A percentile compares a stretch with the other conserved stretches of the same genome.
Conservation (phyloP, 1,284 basidiomycete genomes). For the Marasmius sp. region DNA sequence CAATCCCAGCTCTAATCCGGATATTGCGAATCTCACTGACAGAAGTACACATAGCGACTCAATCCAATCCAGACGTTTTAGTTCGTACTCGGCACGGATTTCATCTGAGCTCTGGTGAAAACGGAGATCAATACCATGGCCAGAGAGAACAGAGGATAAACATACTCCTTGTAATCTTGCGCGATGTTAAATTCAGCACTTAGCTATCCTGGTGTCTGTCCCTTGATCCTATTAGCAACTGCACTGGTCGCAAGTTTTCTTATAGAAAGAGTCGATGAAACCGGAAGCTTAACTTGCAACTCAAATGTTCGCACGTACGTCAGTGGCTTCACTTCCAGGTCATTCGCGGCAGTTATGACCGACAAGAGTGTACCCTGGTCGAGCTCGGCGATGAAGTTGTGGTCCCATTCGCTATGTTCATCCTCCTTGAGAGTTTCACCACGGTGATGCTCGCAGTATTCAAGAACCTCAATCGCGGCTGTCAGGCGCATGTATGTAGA, state of each 20-base stretch:
- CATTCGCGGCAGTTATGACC: conserved; percentile 99
- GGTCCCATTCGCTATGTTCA: conserved; percentile 93
- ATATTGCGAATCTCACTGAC: too few relatives aligned
- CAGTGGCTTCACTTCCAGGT: conserved; percentile 98
- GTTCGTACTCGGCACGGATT: too few relatives aligned
- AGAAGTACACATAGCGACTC: too few relatives aligned
- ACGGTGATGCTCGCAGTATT: conserved; percentile 99
- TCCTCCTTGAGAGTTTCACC: conserved; percentile 88
- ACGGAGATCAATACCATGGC: too few relatives aligned
- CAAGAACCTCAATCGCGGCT: conserved; percentile 73
- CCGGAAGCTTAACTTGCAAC: neutral
- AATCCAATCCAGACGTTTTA: too few relatives aligned
- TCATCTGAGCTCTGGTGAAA: too few relatives aligned
- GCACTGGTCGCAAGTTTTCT: conserved; percentile 99
- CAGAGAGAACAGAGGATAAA: too few relatives aligned
- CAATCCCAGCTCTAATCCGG: too few relatives aligned
- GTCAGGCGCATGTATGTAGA: neutral
- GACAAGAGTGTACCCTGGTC: conserved; percentile 99
- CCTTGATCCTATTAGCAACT: conserved; percentile 99
- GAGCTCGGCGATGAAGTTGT: conserved; percentile 89
- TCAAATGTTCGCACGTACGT: conserved; percentile 61
- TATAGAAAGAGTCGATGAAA: conserved; percentile 6
- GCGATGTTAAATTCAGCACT: conserved; percentile 97
- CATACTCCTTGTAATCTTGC: conserved; percentile 94
- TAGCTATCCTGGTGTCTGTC: conserved; percentile 95